Conservation (phyloP, 257 asterid species). For the Solanum appendiculatum region DNA sequence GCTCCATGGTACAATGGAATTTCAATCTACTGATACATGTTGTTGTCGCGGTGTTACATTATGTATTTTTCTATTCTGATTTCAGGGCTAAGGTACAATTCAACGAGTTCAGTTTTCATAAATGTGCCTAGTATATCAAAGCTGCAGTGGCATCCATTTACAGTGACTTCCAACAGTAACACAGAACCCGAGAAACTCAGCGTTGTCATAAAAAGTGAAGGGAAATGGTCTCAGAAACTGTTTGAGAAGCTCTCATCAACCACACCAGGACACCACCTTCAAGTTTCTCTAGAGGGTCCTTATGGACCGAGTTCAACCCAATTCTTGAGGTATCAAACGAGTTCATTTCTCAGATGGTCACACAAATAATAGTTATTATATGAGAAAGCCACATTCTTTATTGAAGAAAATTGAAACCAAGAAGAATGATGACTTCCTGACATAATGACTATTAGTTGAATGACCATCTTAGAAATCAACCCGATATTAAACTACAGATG, state of each 20-base stretch:
- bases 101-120: constrained; percentile 22
- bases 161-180: constrained; percentile 22
- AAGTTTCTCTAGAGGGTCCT: constrained; percentile 55
- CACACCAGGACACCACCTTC: constrained; percentile 19
- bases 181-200: constrained; percentile 26
- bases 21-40: background rate
- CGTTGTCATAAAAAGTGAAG: constrained; percentile 15
- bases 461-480: background rate
- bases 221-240: constrained; percentile 31
- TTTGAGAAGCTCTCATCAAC: constrained; percentile 18
- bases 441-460: background rate
- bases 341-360: background rate
- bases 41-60: background rate
- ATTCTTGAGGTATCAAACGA: background rate
- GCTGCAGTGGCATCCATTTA: constrained; percentile 44
- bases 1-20: background rate
- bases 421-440: background rate
- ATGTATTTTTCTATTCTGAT: background rate
- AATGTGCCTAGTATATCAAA: constrained; percentile 27
- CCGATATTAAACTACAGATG: background rate
- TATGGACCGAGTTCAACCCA: constrained; percentile 36
- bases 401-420: background rate
- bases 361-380: background rate
- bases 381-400: background rate
- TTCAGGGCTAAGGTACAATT: constrained; percentile 17